Conservation (phyloP, 2,329 filamentous ascomycete species). For the Sporothrix inflata region DNA sequence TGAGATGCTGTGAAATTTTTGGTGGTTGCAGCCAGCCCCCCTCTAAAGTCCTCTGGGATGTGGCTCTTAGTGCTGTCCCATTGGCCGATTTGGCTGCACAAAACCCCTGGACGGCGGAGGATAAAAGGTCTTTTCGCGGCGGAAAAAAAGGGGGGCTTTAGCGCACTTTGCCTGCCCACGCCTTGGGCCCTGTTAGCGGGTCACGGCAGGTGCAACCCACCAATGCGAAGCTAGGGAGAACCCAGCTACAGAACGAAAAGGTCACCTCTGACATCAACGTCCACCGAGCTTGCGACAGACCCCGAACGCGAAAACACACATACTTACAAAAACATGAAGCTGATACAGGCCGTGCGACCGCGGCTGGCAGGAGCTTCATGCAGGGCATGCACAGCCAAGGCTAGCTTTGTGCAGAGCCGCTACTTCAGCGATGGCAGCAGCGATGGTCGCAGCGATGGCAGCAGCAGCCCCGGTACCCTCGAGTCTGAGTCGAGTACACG, state of each 20-base stretch:
- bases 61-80: background rate
- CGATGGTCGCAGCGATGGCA: background rate
- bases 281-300: background rate
- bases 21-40: background rate
- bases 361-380: background rate
- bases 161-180: background rate
- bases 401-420: background rate
- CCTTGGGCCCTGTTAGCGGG: background rate
- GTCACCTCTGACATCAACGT: background rate
- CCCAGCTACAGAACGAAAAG: background rate
- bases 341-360: background rate
- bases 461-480: background rate
- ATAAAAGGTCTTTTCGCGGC: background rate
- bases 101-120: constrained; percentile 4
- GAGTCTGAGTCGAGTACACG: constrained; percentile 23
- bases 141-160: constrained; percentile 9
- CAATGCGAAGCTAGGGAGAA: background rate
- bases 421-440: background rate
- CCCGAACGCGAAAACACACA: background rate
- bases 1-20: constrained; percentile 3
- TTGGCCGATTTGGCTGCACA: background rate
- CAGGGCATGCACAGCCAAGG: background rate
- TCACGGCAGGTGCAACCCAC: background rate
- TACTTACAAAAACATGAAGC: background rate
- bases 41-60: background rate